These are phyloP conservation scores for Suillus placidus DNA, from an alignment of 768 basidiomycete species.

Conservation along the genomic window DNA sequence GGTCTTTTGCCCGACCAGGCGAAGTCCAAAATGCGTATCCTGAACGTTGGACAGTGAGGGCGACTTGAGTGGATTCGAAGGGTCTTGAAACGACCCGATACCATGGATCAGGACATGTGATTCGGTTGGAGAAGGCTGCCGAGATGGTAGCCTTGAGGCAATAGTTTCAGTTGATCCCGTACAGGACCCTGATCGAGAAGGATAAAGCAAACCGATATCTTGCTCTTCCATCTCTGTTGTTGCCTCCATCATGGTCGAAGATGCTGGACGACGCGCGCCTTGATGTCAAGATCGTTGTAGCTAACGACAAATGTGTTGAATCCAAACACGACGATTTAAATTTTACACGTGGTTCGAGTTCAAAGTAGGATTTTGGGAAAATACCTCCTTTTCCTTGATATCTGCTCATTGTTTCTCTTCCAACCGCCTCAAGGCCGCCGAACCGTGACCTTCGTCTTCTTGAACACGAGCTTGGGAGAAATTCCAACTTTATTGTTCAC, in stretches of 20 bases:
- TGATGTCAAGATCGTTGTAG: background rate
- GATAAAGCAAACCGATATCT: conserved; percentile 30
- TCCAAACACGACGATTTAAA: background rate
- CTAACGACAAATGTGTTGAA: background rate
- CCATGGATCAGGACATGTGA: conserved; percentile 9
- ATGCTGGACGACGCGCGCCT: background rate
- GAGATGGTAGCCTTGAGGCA: conserved; percentile 21
- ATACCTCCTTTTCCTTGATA: conserved; percentile 2
- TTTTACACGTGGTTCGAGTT: conserved; percentile 7
- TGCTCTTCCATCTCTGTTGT: conserved; percentile 29
- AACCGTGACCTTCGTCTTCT: conserved; percentile 3
- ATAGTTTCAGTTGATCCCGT: conserved; percentile 25
- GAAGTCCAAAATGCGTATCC: conserved; percentile 20
- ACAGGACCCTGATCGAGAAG: conserved; percentile 28
- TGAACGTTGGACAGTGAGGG: conserved; percentile 37
- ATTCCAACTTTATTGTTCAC: conserved; percentile 6
- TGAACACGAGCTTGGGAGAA: conserved; percentile 11
- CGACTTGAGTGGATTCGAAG: conserved; percentile 30
- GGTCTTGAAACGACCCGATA: conserved; percentile 1
- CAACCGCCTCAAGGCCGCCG: background rate
- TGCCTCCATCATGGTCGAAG: conserved; percentile 7
- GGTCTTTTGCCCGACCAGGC: conserved; percentile 22
- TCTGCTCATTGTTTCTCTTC: background rate
- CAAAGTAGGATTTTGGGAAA: background rate
- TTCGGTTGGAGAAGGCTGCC: conserved; percentile 19